Base-by-base conservation (phyloP, 2,329 filamentous ascomycete species). In the Thelonectria rubi region DNA sequence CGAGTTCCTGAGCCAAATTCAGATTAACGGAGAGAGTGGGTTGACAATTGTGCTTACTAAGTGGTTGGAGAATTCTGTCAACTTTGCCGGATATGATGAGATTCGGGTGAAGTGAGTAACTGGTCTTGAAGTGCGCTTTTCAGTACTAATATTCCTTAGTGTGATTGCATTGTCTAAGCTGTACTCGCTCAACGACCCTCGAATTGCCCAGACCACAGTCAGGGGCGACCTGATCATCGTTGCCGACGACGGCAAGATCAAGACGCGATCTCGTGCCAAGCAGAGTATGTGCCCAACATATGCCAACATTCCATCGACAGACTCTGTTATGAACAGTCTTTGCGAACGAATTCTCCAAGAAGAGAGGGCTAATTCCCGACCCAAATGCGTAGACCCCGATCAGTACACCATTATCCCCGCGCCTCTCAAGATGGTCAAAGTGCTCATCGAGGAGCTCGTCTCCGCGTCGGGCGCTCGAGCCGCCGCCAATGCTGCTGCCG, bases 11-110 rank as follows among this genome's bases (percentile, higher is more conserved):
- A 90, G 90, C 63, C 89, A 93, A 72, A 90, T 97, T 64, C 86
- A 93, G 69, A 91, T 98, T 66, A 87, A 88, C 49, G 89, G 89
- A 17, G 84, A 91, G 73, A 96, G 85, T 72, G 95, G 94, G n/a
- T 81, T 99, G 8, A 88, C 94, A 65, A 89, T 97, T 21, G 95
- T 99, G 3, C 81, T 98, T 67, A 86, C 89, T 78, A 97, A 98
- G 79, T 99, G 95, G 95, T 83, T 99, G 1, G 95, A 98, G 80
- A 97, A 98, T 77, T 97, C 93, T 4, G 87, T 97, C 77, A 97
- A 91, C 77, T 99, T 99, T 78, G 93, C 93, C n/a, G 95, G 95
- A 12, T 99, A 97, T 71, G 94, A 98, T 71, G 94, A 97, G 77
- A 98, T 98, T 70, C 88, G 94, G 69, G 93, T 97, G 77, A 99